These are phyloP conservation scores for Fragilaria crotonensis DNA, from an alignment of 108 stramenopile genomes.

Conservation along the genomic window DNA sequence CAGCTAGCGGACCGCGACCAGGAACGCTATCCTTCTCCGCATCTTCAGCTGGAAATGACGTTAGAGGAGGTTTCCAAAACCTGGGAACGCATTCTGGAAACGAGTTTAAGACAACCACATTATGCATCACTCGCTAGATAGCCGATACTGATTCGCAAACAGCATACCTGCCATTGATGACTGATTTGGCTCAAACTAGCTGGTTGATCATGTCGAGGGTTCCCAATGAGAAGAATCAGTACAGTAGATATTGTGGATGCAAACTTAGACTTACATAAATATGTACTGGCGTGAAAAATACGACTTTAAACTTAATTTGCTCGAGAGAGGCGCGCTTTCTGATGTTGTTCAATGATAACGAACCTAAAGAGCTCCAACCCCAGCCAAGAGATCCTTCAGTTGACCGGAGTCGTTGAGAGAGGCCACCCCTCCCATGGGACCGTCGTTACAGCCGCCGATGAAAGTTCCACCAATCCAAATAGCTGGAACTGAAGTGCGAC, in stretches of 20 bases:
- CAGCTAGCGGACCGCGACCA: no score
- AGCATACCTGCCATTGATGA: constrained; percentile 50
- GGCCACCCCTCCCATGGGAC: constrained; percentile 60
- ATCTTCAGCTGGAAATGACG: no score
- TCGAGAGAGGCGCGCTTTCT: no score
- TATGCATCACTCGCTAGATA: constrained; percentile 47
- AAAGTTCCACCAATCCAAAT: constrained; percentile 84
- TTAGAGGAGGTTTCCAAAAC: constrained; percentile 9
- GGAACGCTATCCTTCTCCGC: no score
- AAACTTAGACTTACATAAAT: no score
- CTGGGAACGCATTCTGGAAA: constrained; percentile 10
- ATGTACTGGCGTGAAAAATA: no score
- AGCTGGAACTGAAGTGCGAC: constrained; percentile 85
- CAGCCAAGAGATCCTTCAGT: constrained; percentile 50
- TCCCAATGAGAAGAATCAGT: not conserved
- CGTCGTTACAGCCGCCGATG: constrained; percentile 91
- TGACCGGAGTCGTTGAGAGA: constrained; percentile 45
- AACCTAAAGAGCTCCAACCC: not conserved
- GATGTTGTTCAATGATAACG: no score
- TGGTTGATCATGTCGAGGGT: no score
- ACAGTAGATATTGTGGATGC: not conserved
- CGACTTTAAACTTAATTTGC: no score
- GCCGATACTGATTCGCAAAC: constrained; percentile 54
- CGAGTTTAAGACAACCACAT: constrained; percentile 51
- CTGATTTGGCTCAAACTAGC: constrained; percentile 55